Conservation (phyloP, 1,284 basidiomycete species). For the Entoloma clypeatum region DNA sequence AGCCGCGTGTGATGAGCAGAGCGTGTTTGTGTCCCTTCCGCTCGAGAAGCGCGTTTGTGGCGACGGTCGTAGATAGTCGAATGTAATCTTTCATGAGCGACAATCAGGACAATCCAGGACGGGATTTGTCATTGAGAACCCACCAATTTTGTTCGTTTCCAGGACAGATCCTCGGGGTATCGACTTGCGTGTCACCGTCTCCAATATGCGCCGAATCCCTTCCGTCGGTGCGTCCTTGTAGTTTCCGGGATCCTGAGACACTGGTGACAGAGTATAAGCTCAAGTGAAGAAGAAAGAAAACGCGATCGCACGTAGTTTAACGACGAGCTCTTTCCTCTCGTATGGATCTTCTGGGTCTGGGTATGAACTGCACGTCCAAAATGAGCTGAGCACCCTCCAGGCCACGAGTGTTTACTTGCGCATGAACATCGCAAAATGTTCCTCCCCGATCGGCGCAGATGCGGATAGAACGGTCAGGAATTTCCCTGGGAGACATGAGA, state of each 20-base stretch:
- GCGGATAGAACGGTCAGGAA: slow-evolving; percentile 59
- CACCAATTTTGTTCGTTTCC: slow-evolving; percentile 82
- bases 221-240: slow-evolving; percentile 94
- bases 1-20: slow-evolving; percentile 88
- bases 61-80: slow-evolving; percentile 91
- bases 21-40: slow-evolving; percentile 92
- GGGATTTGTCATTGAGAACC: slow-evolving; percentile 17
- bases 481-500: slow-evolving; percentile 12
- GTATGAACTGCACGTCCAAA: slow-evolving; percentile 52
- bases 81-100: slow-evolving; percentile 70
- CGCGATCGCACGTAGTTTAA: slow-evolving; percentile 76
- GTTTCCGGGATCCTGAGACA: slow-evolving; percentile 83
- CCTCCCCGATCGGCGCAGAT: slow-evolving; percentile 62
- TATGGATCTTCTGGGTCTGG: slow-evolving; percentile 59
- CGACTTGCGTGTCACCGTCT: slow-evolving; percentile 65
- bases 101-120: slow-evolving; percentile 3
- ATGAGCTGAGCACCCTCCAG: not conserved
- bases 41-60: slow-evolving; percentile 94
- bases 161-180: slow-evolving; percentile 68
- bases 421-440: slow-evolving; percentile 81
- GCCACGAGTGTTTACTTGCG: slow-evolving; percentile 38
- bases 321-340: slow-evolving; percentile 69
- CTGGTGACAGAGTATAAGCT: slow-evolving; percentile 33
- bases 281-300: not conserved
- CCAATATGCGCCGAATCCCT: slow-evolving; percentile 88